Evolutionary conservation across 345 rosid species (phyloP).

Genomic region (Eutrema yunnanense): DNA sequence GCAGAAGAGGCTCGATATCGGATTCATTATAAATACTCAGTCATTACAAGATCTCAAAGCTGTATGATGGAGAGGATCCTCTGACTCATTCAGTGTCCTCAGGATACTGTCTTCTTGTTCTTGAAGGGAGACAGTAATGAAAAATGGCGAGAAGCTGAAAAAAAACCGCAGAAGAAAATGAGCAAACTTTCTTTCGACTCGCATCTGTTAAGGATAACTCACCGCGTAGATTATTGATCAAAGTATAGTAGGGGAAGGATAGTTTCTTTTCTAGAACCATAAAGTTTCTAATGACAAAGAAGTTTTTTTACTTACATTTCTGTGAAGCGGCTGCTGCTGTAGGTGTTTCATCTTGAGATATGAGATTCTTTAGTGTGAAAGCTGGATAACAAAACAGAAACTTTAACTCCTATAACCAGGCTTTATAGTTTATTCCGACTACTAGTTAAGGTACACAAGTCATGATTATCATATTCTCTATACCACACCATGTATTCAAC

Average conservation of each 20-base stretch:
- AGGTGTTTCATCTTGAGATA: conserved; percentile 79
- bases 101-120: conserved; percentile 44
- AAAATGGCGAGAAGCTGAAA: conserved; percentile 76
- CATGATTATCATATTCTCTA: neutral
- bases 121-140: conserved; percentile 73
- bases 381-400: conserved; percentile 38
- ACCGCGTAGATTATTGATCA: neutral
- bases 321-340: conserved; percentile 47
- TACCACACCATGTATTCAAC: neutral
- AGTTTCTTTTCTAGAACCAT: neutral
- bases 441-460: neutral
- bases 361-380: conserved; percentile 78
- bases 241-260: neutral
- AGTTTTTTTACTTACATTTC: conserved; percentile 17
- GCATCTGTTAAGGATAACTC: neutral
- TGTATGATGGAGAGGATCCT: conserved; percentile 14
- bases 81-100: neutral
- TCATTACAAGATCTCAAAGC: conserved; percentile 12
- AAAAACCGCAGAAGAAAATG: neutral
- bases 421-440: neutral
- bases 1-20: neutral
- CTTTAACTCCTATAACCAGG: neutral
- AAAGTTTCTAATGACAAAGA: neutral
- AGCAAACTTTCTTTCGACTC: neutral
- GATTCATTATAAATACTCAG: conserved; percentile 6